Conservation (phyloP, 768 basidiomycete species). For the Pleurotus djamor region DNA sequence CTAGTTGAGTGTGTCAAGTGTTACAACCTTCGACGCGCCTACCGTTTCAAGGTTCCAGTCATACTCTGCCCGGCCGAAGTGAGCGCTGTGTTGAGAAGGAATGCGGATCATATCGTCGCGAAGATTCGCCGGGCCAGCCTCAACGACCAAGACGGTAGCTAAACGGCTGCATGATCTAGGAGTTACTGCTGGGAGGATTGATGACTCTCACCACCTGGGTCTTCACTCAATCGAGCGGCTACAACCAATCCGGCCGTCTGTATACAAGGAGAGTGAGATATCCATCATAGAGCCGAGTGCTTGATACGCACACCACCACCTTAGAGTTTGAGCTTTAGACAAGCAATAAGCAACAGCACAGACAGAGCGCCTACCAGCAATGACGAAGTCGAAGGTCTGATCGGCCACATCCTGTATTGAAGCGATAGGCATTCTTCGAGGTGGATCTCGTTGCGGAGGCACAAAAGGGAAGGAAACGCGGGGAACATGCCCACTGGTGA, state of each 20-base stretch:
- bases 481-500: too few relatives aligned
- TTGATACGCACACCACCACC: neutral
- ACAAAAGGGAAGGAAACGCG: too few relatives aligned
- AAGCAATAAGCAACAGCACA: neutral
- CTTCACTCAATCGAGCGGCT: constrained; percentile 14
- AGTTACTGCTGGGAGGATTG: neutral
- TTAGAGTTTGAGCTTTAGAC: neutral
- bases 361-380: neutral
- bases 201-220: neutral
- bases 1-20: neutral
- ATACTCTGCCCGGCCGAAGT: constrained; percentile 16
- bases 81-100: constrained; percentile 9
- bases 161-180: neutral
- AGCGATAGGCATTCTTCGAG: neutral
- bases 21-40: neutral
- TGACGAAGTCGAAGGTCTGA: neutral
- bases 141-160: constrained; percentile 12
- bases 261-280: neutral
- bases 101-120: constrained; percentile 10
- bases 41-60: constrained; percentile 13
- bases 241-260: constrained; percentile 13
- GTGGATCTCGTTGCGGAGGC: too few relatives aligned
- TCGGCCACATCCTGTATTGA: neutral
- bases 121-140: constrained; percentile 13
- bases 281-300: neutral